Percentiles rank a stretch among this genome's conserved stretches.
phyloP scores from a whole-genome alignment of 495 filamentous ascomycete species.

The Diplogelasinospora grovesii region DNA sequence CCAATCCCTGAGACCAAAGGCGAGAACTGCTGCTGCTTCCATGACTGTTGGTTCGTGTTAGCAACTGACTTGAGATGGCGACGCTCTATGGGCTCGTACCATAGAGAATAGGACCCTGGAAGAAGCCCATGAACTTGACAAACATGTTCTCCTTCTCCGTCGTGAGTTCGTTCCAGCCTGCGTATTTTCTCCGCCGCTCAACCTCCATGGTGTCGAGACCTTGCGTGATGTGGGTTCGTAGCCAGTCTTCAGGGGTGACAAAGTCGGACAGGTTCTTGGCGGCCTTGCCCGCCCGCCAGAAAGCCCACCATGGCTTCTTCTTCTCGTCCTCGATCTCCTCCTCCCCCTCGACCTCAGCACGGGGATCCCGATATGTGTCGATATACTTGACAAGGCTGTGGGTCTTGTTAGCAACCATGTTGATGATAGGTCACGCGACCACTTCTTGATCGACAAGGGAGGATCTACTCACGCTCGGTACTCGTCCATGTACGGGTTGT shows the following conservation, averaged over 20 bases:
- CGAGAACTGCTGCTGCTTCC: constrained; percentile 36
- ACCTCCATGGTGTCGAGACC: constrained; percentile 75
- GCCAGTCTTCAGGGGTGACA: constrained; percentile 55
- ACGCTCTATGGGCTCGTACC: constrained; percentile 73
- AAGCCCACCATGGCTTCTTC: too few relatives aligned
- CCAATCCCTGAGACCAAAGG: constrained; percentile 74
- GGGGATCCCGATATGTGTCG: too few relatives aligned
- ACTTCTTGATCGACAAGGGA: too few relatives aligned
- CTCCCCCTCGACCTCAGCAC: too few relatives aligned
- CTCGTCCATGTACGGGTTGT: too few relatives aligned
- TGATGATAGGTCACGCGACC: too few relatives aligned
- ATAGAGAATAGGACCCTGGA: constrained; percentile 86
- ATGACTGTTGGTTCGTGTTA: constrained; percentile 16
- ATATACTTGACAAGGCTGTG: too few relatives aligned
- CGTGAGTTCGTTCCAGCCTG: constrained; percentile 81
- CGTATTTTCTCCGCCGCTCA: constrained; percentile 60
- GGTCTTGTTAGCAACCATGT: too few relatives aligned
- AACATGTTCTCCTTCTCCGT: constrained; percentile 81
- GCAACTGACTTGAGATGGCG: constrained; percentile 5
- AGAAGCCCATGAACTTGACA: constrained; percentile 77
- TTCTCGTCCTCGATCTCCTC: too few relatives aligned
- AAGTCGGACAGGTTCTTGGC: too few relatives aligned
- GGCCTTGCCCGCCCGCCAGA: too few relatives aligned
- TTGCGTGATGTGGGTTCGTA: constrained; percentile 59
- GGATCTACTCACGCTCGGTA: too few relatives aligned